Evolutionary conservation across 2,329 filamentous ascomycete species (phyloP).

Genomic region (Beauveria asiatica): DNA sequence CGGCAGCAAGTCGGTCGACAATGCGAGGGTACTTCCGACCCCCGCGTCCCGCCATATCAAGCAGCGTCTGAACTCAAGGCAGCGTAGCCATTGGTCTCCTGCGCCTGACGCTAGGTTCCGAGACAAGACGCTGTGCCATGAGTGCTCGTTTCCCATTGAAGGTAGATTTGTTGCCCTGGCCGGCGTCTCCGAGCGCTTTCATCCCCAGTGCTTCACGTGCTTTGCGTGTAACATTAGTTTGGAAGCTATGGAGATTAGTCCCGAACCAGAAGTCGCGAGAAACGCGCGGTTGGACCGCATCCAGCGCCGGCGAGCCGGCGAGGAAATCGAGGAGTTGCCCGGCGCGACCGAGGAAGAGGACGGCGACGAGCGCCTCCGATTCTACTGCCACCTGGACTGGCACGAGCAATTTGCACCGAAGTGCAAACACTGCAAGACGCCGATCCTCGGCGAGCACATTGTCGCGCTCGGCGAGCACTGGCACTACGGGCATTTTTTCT

Average conservation of each 20-base stretch:
- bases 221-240: constrained; percentile 79
- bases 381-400: constrained; percentile 98
- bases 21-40: constrained; percentile 38
- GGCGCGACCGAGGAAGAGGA: constrained; percentile 60
- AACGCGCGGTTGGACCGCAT: constrained; percentile 67
- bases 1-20: constrained; percentile 26
- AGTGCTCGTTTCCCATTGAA: constrained; percentile 76
- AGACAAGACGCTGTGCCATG: constrained; percentile 67
- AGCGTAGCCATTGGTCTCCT: constrained; percentile 52
- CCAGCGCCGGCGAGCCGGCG: constrained; percentile 47
- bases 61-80: constrained; percentile 30
- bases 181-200: constrained; percentile 67
- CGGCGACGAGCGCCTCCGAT: constrained; percentile 65
- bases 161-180: constrained; percentile 82
- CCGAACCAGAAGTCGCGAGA: constrained; percentile 70
- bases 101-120: constrained; percentile 38
- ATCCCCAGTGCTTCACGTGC: constrained; percentile 88
- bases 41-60: constrained; percentile 29
- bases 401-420: constrained; percentile 88
- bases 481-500: constrained; percentile 98
- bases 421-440: constrained; percentile 93
- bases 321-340: constrained; percentile 53
- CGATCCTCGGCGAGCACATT: constrained; percentile 90
- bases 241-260: constrained; percentile 93
- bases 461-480: constrained; percentile 91